Base-by-base conservation (phyloP, 148 eudicot species). In the Talinum fruticosum region DNA sequence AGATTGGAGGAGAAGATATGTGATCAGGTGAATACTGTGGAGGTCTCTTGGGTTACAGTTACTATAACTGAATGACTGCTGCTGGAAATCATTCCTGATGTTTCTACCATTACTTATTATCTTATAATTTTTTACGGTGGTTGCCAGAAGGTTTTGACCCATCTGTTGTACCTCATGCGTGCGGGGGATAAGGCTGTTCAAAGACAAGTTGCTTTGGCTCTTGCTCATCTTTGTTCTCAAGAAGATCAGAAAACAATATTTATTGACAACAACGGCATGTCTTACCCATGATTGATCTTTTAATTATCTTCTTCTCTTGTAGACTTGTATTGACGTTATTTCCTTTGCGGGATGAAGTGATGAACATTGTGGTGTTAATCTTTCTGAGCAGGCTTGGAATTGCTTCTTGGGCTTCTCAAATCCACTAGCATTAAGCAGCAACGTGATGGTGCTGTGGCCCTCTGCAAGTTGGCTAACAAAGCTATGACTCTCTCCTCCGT, bases 1-100 rank as follows among this genome's bases (percentile, higher is more conserved):
- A 88, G 98, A 87, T 87, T 94, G 71, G 98, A 94, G 85, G 98
- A 92, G 85, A 94, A 94, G 85, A 90, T 94, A 68, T 89, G 85
- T 82, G 98, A 94, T 34, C 90, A 93, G 66, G 98, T 92, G 80
- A 88, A 93, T 82, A 33, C 59, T 36, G 12, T 62, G 71, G 36
- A 35, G 34, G 3, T 66, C 26, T 82, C 59, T 24, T 78, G 14
- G n/a, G 47, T 68, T 78, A 68, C 26, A 53, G 38, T 54, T 64
- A 78, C 54, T 65, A n/a, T 33, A 26, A 28, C 14, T 78, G 14
- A 49, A 37, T 35, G 62, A 38, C 41, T 41, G 49, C 35, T 30
- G n/a, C 18, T 12, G 15, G 12, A 61, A 30, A 24, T 64, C 30
- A 23, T 14, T 26, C 18, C 33, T 28, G 66, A 62, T 26, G 10